Conservation (phyloP, 352 stramenopile species). For the Pythium phragmiticola region DNA sequence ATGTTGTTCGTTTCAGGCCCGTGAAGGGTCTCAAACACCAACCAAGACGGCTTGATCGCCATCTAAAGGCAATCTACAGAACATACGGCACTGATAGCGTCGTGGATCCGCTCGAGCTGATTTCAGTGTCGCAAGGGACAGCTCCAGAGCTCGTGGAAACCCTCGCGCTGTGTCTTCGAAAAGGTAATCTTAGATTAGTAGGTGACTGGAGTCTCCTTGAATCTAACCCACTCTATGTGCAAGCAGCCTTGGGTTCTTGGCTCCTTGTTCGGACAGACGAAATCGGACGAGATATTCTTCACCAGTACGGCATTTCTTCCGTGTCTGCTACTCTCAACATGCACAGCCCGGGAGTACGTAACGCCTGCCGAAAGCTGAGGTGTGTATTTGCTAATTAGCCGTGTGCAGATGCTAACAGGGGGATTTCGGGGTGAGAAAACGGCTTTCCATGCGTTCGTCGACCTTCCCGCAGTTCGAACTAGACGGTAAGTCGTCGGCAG, state of each 20-base stretch:
- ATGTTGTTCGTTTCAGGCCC: constrained; percentile 15
- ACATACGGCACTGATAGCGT: constrained; percentile 14
- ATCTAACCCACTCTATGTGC: neutral
- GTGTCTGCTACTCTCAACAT: constrained; percentile 26
- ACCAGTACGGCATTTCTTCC: constrained; percentile 15
- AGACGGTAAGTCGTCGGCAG: neutral
- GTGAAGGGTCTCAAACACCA: constrained; percentile 8
- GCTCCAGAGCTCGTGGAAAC: neutral
- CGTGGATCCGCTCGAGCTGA: constrained; percentile 23
- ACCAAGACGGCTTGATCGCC: constrained; percentile 16
- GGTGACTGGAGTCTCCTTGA: neutral
- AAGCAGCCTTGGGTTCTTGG: constrained; percentile 24
- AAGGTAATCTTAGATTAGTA: constrained; percentile 12
- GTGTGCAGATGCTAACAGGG: constrained; percentile 10
- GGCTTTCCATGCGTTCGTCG: constrained; percentile 9
- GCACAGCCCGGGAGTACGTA: constrained; percentile 26
- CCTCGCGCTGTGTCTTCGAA: constrained; percentile 11
- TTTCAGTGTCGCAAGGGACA: constrained; percentile 1
- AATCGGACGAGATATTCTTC: constrained; percentile 19
- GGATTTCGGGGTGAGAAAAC: constrained; percentile 10
- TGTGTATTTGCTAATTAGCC: neutral
- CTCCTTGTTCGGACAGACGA: constrained; percentile 23
- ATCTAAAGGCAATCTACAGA: constrained; percentile 1
- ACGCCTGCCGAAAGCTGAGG: neutral
- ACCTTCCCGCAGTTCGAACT: neutral